Base-by-base conservation (phyloP, 208 protist species). In the Crithidia brevicula region DNA sequence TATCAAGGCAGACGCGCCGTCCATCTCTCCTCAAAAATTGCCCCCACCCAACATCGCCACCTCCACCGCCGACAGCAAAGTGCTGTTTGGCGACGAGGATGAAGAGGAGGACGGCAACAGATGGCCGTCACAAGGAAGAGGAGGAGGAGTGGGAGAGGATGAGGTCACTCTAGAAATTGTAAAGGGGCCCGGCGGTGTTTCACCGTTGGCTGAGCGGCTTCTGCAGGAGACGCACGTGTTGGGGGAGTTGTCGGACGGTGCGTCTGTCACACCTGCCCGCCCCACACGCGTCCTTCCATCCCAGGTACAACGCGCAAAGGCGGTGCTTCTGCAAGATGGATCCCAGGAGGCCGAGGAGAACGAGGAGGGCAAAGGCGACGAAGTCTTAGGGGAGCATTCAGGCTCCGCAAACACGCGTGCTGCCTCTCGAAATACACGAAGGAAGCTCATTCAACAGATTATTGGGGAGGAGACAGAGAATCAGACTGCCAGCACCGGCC, bases 11-110 rank as follows among this genome's bases (percentile, higher is more conserved):
- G 31, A 1, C 22, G 31, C 10, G 10, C 18, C 11, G 20, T 46
- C 53, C 34, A 16, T 25, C 4, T 50, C 56, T 1, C 25, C 56
- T 8, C 23, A 20, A 16, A 43, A 25, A 22, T 1, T 1, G 18
- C 30, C 49, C 23, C 20, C 28, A 18, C 10, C 27, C 38, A 22
- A 53, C 59, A 54, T 51, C 40, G 46, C 46, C 28, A 20, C 43
- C 27, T 68, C 53, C 28, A 68, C 60, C 18, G 61, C 45, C 15
- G 60, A 67, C 18, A 68, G 69, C 52, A 74, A 63, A 34, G 34
- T 56, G 3, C 60, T 67, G 4, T 67, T 74, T 28, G 52, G 40
- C 31, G 68, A 74, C 27, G 68, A 67, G 13, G 60, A 68, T 2
- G 60, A 74, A 13, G 60, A 46, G 22, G 52, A 25, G 3, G 60